Evolutionary conservation across 352 stramenopile genomes (phyloP).

Genomic region (Globisporangium viniferum): DNA sequence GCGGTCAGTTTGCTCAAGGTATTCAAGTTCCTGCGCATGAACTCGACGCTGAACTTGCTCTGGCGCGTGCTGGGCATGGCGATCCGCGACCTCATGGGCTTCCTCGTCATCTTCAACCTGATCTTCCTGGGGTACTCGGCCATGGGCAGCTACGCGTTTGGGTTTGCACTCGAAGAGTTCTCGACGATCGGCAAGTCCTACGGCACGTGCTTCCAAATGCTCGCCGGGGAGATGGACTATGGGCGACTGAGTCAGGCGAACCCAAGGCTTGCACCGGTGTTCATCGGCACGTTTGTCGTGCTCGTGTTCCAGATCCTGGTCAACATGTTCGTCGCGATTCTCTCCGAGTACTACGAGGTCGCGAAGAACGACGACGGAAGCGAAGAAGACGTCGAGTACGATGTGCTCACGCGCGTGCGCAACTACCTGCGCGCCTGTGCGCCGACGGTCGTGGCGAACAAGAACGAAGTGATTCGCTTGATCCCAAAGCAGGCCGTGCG

Average conservation of each 20-base stretch:
- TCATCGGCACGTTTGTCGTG: slow-evolving; percentile 85
- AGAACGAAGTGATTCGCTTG: slow-evolving; percentile 77
- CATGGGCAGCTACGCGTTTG: slow-evolving; percentile 85
- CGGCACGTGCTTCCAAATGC: slow-evolving; percentile 86
- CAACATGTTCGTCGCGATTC: slow-evolving; percentile 90
- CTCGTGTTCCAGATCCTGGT: slow-evolving; percentile 85
- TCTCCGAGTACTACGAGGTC: slow-evolving; percentile 85
- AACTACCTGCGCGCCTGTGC: slow-evolving; percentile 75
- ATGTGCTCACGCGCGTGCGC: slow-evolving; percentile 76
- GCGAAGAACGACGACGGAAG: slow-evolving; percentile 75
- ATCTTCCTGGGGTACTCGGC: slow-evolving; percentile 86
- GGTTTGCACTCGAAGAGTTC: slow-evolving; percentile 80
- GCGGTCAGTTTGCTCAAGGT: slow-evolving; percentile 84
- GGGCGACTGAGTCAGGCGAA: slow-evolving; percentile 73
- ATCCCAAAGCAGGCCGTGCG: slow-evolving; percentile 70
- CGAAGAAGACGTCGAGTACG: slow-evolving; percentile 81
- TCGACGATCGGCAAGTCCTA: slow-evolving; percentile 82
- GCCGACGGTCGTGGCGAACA: slow-evolving; percentile 73
- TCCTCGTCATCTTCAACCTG: slow-evolving; percentile 86
- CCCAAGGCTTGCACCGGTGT: slow-evolving; percentile 69
- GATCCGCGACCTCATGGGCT: slow-evolving; percentile 82
- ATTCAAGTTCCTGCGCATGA: slow-evolving; percentile 90
- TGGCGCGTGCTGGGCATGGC: slow-evolving; percentile 85
- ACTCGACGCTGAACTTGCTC: slow-evolving; percentile 83
- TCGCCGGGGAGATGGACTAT: slow-evolving; percentile 83